Percentiles rank a stretch among this genome's conserved stretches.
Conservation (phyloP, 2,329 filamentous ascomycete genomes). For the Fusarium staphyleae region DNA sequence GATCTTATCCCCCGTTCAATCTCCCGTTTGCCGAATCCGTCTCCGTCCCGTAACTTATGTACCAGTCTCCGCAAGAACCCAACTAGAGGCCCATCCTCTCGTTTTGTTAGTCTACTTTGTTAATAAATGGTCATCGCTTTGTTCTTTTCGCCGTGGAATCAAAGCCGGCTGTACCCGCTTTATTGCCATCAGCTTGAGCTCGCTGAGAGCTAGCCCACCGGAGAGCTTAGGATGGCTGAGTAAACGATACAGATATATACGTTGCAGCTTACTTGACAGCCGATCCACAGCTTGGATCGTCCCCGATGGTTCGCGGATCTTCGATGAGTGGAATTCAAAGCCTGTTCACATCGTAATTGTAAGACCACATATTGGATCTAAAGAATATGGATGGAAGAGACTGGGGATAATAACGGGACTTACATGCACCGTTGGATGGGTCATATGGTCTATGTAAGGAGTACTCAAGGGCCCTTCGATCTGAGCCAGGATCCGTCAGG, state of each 20-base stretch:
- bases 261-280: slow-evolving; percentile 45
- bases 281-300: slow-evolving; percentile 35
- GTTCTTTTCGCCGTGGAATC: not conserved
- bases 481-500: not conserved
- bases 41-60: slow-evolving; percentile 4
- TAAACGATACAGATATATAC: slow-evolving; percentile 42
- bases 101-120: slow-evolving; percentile 1
- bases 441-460: slow-evolving; percentile 5
- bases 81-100: slow-evolving; percentile 13
- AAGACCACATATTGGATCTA: slow-evolving; percentile 39
- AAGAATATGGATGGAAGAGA: slow-evolving; percentile 32
- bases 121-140: not conserved
- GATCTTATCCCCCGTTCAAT: slow-evolving; percentile 10
- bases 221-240: slow-evolving; percentile 32
- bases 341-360: slow-evolving; percentile 32
- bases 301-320: slow-evolving; percentile 27
- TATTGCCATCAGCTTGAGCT: slow-evolving; percentile 16
- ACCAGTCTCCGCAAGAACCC: slow-evolving; percentile 12
- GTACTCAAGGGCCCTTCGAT: not conserved
- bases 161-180: not conserved
- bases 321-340: slow-evolving; percentile 26
- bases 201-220: slow-evolving; percentile 23
- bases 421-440: slow-evolving; percentile 17
- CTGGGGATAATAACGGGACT: slow-evolving; percentile 18
- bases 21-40: slow-evolving; percentile 21